A percentile compares a stretch with the other conserved stretches of the same genome.
Evolutionary conservation across 2,329 filamentous ascomycete species (phyloP).

Genomic region (Septoria petroselini): DNA sequence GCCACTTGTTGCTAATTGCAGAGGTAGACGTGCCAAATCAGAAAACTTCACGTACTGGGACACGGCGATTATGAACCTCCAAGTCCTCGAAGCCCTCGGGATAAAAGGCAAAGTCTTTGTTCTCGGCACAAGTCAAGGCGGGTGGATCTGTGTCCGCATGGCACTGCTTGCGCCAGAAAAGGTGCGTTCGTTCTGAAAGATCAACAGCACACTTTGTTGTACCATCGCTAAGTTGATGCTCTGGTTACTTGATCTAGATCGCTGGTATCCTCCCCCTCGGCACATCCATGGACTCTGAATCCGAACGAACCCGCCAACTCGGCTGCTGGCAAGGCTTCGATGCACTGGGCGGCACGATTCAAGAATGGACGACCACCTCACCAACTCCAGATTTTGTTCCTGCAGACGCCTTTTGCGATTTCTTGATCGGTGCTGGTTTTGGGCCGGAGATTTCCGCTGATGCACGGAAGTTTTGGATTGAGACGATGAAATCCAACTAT

Average conservation of each 20-base stretch:
- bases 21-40: slow-evolving; percentile 35
- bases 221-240: too few relatives aligned
- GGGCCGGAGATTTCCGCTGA: slow-evolving; percentile 42
- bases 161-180: slow-evolving; percentile 49
- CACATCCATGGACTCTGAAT: slow-evolving; percentile 53
- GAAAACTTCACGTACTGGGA: slow-evolving; percentile 57
- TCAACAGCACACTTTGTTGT: too few relatives aligned
- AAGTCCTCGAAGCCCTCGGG: slow-evolving; percentile 42
- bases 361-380: slow-evolving; percentile 41
- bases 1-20: not conserved
- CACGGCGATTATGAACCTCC: slow-evolving; percentile 40
- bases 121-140: slow-evolving; percentile 54
- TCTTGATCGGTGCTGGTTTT: slow-evolving; percentile 49
- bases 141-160: slow-evolving; percentile 54
- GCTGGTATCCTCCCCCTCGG: slow-evolving; percentile 52
- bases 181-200: too few relatives aligned
- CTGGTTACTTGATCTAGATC: too few relatives aligned
- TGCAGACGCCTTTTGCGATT: slow-evolving; percentile 44
- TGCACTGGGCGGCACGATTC: slow-evolving; percentile 38
- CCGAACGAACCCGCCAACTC: slow-evolving; percentile 42
- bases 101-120: slow-evolving; percentile 47
- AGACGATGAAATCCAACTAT: slow-evolving; percentile 48
- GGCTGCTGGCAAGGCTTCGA: slow-evolving; percentile 50
- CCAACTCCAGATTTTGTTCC: slow-evolving; percentile 46
- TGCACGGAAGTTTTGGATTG: slow-evolving; percentile 44